Base-by-base conservation (phyloP, 768 basidiomycete species). In the Galerina sulciceps region DNA sequence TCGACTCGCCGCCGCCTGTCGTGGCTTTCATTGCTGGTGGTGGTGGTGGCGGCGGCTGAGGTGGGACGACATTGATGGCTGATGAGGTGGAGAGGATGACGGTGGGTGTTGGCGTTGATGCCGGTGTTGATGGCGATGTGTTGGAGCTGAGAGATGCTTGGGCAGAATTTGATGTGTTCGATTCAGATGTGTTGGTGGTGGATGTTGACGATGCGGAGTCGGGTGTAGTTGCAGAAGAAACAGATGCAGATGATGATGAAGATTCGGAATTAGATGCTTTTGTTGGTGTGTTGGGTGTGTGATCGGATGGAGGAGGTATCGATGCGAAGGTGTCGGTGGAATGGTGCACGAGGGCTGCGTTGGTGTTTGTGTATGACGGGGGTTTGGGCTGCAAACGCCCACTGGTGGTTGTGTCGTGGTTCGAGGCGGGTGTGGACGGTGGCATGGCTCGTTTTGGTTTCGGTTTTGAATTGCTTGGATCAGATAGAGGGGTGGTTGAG, bases 1-100 rank as follows among this genome's bases (percentile, higher is more conserved):
- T 95, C 1, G 94, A 96, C 71, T 99, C 97, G 20, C 92, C 93
- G 11, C 83, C 80, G 8, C 67, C 62, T 10, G 65, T 31, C 10
- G 63, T 38, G 4, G 42, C 15, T n/a, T 22, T 44, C 8, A n/a
- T 20, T 35, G 44, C 42, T 13, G 44, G 34, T 10, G 57, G 63
- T 18, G 58, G 62, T 6, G 55, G 61, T 20, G 60, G 56, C 41
- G 53, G 62, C 26, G 62, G 58, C 47, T 49, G 23, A 55, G 61
- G 26, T 42, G 61, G 47, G 52, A 60, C 51, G 53, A 64, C 40
- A 47, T 56, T 45, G 15, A 62, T 53, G 35, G 61, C 58, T 44
- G 65, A 57, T 46, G 15, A 45, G 35, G 45, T 46, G 48, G 67
- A 57, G 10, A 57, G 22, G 20, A 64, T 38, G 44, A 55, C 56